Percentiles rank a stretch among this genome's conserved stretches.
Evolutionary conservation across 306 rosid species (phyloP).

Genomic region (Echinosophora koreensis): DNA sequence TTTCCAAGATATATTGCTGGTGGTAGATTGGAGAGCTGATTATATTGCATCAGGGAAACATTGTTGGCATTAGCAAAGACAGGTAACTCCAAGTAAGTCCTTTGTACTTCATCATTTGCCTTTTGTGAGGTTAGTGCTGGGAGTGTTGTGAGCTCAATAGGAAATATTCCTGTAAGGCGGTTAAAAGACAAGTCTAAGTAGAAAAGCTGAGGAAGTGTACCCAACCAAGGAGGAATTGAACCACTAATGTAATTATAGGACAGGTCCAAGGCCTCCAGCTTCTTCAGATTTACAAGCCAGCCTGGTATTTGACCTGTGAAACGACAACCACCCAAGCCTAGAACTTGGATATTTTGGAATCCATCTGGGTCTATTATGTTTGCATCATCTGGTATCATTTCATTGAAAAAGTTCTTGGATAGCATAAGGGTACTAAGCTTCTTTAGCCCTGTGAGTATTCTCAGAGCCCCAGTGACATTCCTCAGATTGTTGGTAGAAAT

Average conservation of each 20-base stretch:
- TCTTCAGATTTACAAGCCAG: constrained; percentile 72
- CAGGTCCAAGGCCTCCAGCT: constrained; percentile 79
- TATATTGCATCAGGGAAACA: constrained; percentile 76
- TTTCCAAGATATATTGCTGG: constrained; percentile 73
- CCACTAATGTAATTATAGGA: constrained; percentile 70
- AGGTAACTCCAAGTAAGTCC: constrained; percentile 78
- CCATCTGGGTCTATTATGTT: constrained; percentile 57
- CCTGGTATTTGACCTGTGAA: constrained; percentile 78
- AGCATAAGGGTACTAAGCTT: constrained; percentile 76
- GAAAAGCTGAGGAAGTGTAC: constrained; percentile 72
- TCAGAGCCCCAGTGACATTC: constrained; percentile 71
- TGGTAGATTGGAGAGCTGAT: constrained; percentile 81
- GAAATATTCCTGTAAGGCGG: constrained; percentile 66
- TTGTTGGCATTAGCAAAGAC: constrained; percentile 78
- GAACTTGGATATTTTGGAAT: constrained; percentile 75
- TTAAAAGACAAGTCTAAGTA: constrained; percentile 83
- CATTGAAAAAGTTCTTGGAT: constrained; percentile 61
- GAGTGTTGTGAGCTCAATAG: constrained; percentile 63
- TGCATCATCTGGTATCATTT: constrained; percentile 64
- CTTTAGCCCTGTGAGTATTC: constrained; percentile 67
- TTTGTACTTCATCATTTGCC: constrained; percentile 55
- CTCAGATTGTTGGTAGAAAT: constrained; percentile 70
- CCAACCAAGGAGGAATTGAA: constrained; percentile 80
- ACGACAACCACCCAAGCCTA: constrained; percentile 80
- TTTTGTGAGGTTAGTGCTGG: constrained; percentile 62